Percentiles rank a stretch among this genome's conserved stretches.
These are phyloP conservation scores for Lentinus tigrinus DNA, from an alignment of 768 basidiomycete genomes.

Conservation along the genomic window DNA sequence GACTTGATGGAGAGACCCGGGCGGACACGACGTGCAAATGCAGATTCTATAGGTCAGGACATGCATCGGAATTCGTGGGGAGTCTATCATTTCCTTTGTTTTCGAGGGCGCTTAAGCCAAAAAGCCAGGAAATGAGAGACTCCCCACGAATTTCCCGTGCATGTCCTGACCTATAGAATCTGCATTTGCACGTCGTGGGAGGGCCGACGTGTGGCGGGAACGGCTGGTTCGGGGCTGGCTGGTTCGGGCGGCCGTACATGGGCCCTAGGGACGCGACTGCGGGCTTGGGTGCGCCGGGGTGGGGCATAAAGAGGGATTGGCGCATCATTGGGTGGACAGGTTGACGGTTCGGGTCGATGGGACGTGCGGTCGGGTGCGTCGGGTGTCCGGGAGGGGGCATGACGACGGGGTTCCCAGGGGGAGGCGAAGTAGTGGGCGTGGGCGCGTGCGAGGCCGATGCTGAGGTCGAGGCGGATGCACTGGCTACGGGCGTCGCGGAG, in stretches of 20 bases:
- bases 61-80: too few relatives aligned
- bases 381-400: conserved; percentile 17
- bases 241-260: conserved; percentile 50
- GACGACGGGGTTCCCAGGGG: not conserved
- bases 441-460: conserved; percentile 16
- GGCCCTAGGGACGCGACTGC: conserved; percentile 46
- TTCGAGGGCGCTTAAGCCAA: too few relatives aligned
- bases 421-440: conserved; percentile 18
- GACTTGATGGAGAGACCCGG: conserved; percentile 25
- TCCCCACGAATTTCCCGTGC: conserved; percentile 12
- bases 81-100: too few relatives aligned
- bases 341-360: conserved; percentile 21
- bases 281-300: conserved; percentile 54
- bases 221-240: conserved; percentile 18
- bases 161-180: too few relatives aligned
- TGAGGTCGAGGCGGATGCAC: conserved; percentile 4
- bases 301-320: conserved; percentile 49
- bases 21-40: too few relatives aligned
- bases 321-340: conserved; percentile 29
- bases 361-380: conserved; percentile 14
- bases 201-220: conserved; percentile 14
- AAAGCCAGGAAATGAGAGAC: too few relatives aligned
- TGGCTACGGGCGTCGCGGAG: not conserved
- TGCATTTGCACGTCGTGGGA: conserved; percentile 28
- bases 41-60: too few relatives aligned